These are phyloP conservation scores for Populus hybrid DNA, from an alignment of 441 rosid species.

Conservation along the genomic window DNA sequence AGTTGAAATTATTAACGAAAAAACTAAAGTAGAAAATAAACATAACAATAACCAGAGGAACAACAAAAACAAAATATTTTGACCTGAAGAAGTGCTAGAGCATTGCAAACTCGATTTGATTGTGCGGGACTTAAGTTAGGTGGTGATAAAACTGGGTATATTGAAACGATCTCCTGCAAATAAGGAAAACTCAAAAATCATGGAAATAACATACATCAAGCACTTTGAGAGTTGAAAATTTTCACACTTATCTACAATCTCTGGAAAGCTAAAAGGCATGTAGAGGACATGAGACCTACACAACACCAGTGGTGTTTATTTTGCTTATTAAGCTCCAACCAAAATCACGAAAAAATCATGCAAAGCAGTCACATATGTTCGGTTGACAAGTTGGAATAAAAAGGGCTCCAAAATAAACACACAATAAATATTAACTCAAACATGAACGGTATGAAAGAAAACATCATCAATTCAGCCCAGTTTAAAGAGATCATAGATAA, in stretches of 20 bases:
- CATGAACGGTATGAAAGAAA: background rate
- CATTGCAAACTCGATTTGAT: slow-evolving; percentile 97
- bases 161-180: slow-evolving; percentile 91
- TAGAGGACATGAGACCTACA: background rate
- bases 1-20: background rate
- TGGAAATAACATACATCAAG: background rate
- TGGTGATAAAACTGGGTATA: slow-evolving; percentile 93
- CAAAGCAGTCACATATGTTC: background rate
- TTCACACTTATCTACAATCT: background rate
- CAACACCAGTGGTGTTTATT: slow-evolving; percentile 1
- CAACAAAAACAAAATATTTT: background rate
- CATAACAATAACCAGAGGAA: background rate
- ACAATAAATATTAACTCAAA: background rate
- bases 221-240: background rate
- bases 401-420: background rate
- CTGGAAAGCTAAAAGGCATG: background rate
- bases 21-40: background rate
- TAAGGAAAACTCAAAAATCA: slow-evolving; percentile 12
- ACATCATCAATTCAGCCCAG: background rate
- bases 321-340: background rate
- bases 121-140: slow-evolving; percentile 90
- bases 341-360: background rate
- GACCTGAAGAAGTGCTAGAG: slow-evolving; percentile 99
- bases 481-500: background rate
- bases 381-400: background rate